Base-by-base conservation (phyloP, 2,329 filamentous ascomycete genomes). In the Lecanicillium sp. region DNA sequence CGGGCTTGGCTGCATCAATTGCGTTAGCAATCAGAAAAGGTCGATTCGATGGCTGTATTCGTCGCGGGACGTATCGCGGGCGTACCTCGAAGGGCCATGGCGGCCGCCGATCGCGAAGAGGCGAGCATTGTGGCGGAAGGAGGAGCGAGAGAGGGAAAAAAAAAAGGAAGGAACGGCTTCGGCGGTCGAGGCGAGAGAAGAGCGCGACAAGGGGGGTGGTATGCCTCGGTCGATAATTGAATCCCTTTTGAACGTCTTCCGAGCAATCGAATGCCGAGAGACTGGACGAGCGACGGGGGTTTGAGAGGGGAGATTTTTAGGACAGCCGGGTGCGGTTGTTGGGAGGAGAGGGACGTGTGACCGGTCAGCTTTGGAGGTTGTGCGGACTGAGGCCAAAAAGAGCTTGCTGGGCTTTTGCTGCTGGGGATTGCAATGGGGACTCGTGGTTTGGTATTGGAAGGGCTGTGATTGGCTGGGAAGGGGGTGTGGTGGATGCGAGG, bases 1-100 rank as follows among this genome's bases (percentile, higher is more conserved):
- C 69, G 55, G 86, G 85, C 70, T 81, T 86, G 67, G 74, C 86
- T 89, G 61, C 47, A 47, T 50, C 37, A 29, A 32, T 43, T 39
- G 41, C 23, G 40, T 45, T 39, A 48, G 38, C 44, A 36, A 30
- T 17, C 15, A 17, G 7, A n/a, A 29, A 15, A 41, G 35, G 17
- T 4, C 14, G 29, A 27, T 19, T 2, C 4, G 23, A 5, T 10
- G 12, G 7, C 27, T 2, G n/a, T 24, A 33, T 9, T 23, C 4
- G 20, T 30, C 24, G 26, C 5, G 12, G 6, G n/a, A 14, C 12
- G 21, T 4, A 5, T 12, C 19, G n/a, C 20, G 17, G 19, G 15
- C 71, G 58, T 58, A 77, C 74, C 71, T 72, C 74, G 70, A 56
- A 77, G 65, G 58, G 73, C 71, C 68, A 75, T 68, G 58, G 73